Percentiles rank a stretch among this genome's conserved stretches.
These are phyloP conservation scores for Apiotrichum gamsii DNA, from an alignment of 1,284 basidiomycete genomes.

Conservation along the genomic window DNA sequence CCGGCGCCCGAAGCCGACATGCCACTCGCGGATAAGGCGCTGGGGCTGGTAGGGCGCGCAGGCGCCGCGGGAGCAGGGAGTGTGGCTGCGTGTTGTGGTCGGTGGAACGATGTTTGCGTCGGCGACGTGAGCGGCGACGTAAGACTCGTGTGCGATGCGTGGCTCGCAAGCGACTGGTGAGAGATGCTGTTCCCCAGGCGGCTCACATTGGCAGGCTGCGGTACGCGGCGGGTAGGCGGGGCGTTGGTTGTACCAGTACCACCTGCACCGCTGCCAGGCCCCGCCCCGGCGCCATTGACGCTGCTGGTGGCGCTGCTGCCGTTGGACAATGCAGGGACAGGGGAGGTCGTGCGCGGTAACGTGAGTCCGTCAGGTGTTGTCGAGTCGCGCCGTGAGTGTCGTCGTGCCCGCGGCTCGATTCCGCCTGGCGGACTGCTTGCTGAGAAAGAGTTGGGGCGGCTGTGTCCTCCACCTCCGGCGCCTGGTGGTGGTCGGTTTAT, in stretches of 20 bases:
- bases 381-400: constrained; percentile 3
- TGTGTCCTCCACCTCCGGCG: neutral
- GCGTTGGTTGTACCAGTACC: too few relatives aligned
- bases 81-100: too few relatives aligned
- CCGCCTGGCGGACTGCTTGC: constrained; percentile 9
- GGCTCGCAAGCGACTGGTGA: too few relatives aligned
- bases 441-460: constrained; percentile 7
- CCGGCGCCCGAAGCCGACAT: too few relatives aligned
- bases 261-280: too few relatives aligned
- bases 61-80: too few relatives aligned
- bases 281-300: constrained; percentile 1
- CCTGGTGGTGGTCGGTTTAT: constrained; percentile 2
- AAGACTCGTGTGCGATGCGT: too few relatives aligned
- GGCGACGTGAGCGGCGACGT: neutral
- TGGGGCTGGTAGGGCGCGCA: too few relatives aligned
- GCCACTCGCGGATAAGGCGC: too few relatives aligned
- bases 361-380: neutral
- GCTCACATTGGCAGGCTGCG: constrained; percentile 28
- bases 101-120: neutral
- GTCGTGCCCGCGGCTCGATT: neutral
- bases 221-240: too few relatives aligned
- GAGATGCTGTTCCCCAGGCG: neutral
- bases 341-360: constrained; percentile 11
- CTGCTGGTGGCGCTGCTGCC: neutral
- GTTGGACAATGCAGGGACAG: constrained; percentile 1